Conservation (phyloP, 371 early-diverging fungal species). For the Capniomyces stellatus region DNA sequence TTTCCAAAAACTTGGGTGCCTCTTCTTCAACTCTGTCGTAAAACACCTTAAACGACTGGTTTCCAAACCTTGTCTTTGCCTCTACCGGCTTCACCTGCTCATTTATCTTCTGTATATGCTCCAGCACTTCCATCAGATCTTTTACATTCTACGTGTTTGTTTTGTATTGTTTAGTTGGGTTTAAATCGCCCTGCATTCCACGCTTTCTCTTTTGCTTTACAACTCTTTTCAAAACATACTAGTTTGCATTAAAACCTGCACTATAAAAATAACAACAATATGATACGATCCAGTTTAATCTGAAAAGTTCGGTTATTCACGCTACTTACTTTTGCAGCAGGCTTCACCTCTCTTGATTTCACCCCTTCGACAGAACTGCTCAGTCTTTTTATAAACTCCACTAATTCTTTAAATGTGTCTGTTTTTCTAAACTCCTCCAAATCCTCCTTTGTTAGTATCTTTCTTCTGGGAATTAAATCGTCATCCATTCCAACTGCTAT, state of each 20-base stretch:
- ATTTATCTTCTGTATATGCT: slow-evolving; percentile 36
- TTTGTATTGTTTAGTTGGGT: neutral
- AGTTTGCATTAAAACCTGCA: neutral
- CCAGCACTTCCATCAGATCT: slow-evolving; percentile 38
- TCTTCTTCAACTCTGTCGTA: slow-evolving; percentile 38
- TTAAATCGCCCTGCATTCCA: slow-evolving; percentile 14
- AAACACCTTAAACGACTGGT: slow-evolving; percentile 74
- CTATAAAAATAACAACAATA: neutral
- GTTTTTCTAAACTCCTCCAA: slow-evolving; percentile 56
- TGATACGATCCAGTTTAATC: too few species aligned
- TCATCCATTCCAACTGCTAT: too few species aligned
- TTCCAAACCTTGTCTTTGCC: slow-evolving; percentile 74
- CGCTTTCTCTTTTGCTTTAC: slow-evolving; percentile 4
- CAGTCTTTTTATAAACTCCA: slow-evolving; percentile 48
- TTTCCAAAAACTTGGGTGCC: slow-evolving; percentile 24
- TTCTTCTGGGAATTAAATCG: slow-evolving; percentile 40
- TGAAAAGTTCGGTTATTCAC: too few species aligned
- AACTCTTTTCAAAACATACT: neutral
- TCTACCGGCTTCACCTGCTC: slow-evolving; percentile 57
- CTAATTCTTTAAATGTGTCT: slow-evolving; percentile 35
- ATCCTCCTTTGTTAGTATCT: slow-evolving; percentile 73
- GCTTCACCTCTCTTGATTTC: slow-evolving; percentile 30
- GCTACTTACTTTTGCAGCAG: slow-evolving; percentile 30
- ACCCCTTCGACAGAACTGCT: slow-evolving; percentile 50
- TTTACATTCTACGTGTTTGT: slow-evolving; percentile 14